Evolutionary conservation across 2,329 filamentous ascomycete genomes (phyloP), one percentile per base, ranked within the genome.

Genomic region (Epichloe amarillans): DNA sequence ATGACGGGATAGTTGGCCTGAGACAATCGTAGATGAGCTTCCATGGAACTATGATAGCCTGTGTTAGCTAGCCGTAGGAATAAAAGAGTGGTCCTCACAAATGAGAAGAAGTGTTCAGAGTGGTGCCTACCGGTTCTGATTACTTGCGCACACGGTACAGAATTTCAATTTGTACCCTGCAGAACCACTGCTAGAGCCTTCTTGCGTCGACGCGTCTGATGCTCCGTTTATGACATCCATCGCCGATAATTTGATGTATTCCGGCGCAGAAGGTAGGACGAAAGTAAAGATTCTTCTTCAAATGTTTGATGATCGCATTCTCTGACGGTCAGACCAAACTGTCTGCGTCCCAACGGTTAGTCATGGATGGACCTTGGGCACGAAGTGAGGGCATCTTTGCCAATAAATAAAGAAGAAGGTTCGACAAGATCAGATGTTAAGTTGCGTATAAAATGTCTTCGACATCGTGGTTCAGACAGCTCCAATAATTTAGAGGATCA

Each of bases 141-240:
- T 98, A 62, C 89, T 95, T 7, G 93, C 93, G 69, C 93, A 98
- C n/a, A 98, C 91, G 3, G 93, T 97, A 73, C 90, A 96, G 69
- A 97, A 96, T 64, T 87, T 94, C 55, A 98, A 78, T 69, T 93
- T 95, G 76, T 83, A 95, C 49, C 76, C 79, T n/a, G 72, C 72
- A 26, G 73, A 68, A 17, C 74, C 73, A 42, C 77, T 72, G 14
- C 72, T 67, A 26, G 72, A 68, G 50, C 71, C 71, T 52, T 75
- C 73, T 51, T 68, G 63, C 39, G 61, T 55, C 36, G 68, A 55
- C 19, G 61, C 54, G 4, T 63, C 52, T 33, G 60, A 54, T 40
- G 62, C 60, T 50, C 69, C 74, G 53, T 74, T 75, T 30, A 64
- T 55, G 39, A 58, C 60, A 50, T 77, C 75, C 73, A 71, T 70